Evolutionary conservation across 148 eudicot genomes (phyloP), one percentile per base, ranked within the genome.

Genomic region (Camellia sinensis): DNA sequence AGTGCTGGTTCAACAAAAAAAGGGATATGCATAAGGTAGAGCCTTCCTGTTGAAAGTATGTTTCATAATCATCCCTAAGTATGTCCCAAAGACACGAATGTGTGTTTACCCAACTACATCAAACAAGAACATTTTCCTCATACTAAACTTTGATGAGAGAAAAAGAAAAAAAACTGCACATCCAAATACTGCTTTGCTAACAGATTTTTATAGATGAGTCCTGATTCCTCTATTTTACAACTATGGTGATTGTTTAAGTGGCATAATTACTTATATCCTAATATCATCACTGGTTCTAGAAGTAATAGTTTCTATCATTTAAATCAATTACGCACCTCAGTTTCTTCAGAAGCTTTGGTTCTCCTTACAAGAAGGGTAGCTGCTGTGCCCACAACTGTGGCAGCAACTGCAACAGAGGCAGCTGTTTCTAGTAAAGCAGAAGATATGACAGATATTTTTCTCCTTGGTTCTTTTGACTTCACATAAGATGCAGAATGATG

Each of bases 331-430:
- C 82, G 44, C 48, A 96, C 99, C 95, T 90, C 84, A 76, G 78
- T 82, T 78, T 75, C 83, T 79, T 87, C 82, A 83, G 93, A 83
- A 56, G 86, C 80, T 85, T 90, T 85, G 67, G 86, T 89, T 89
- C 98, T 90, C 83, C 81, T 89, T 3, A 79, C 82, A 48, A 96
- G 91, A 77, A 96, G 82, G 45, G 92, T 91, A 80, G 95, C 91
- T 18, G 98, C 99, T 79, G 90, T 92, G 79, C 99, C 97, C 82
- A 96, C 98, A 52, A 92, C 84, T 7, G 92, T 85, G 48, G 95
- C 91, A 46, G 97, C 97, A 79, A 96, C 89, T 78, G 92, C 97
- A 74, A 96, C 81, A 48, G 99, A 92, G 17, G 89, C 88, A 59
- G 86, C 88, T 65, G 98, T 93, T 86, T 96, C 99, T 29, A 90